Conservation (phyloP, 257 asterid species). For the Nyctanthes arbortristis region DNA sequence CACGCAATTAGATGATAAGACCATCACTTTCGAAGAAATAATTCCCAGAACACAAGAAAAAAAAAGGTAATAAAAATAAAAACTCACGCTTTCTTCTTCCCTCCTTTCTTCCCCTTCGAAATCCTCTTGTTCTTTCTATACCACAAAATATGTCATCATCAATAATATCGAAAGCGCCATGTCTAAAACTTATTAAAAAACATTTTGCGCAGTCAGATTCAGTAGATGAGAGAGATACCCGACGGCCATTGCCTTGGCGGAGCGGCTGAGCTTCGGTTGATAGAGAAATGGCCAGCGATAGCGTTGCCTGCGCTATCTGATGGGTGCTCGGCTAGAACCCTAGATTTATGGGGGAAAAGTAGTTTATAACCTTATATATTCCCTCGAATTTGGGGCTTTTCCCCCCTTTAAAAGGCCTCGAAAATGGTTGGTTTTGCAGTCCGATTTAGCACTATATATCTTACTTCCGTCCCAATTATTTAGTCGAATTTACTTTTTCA, state of each 20-base stretch:
- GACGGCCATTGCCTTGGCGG: slow-evolving; percentile 41
- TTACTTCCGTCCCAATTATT: no score
- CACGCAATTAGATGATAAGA: background rate
- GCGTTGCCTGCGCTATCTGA: background rate
- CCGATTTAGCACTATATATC: no score
- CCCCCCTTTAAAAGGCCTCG: no score
- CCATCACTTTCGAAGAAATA: background rate
- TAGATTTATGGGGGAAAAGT: slow-evolving; percentile 11
- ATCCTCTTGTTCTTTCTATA: slow-evolving; percentile 42
- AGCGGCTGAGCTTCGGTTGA: slow-evolving; percentile 14
- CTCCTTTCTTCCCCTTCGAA: slow-evolving; percentile 45
- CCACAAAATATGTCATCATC: background rate
- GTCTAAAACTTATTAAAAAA: background rate
- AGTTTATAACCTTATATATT: no score
- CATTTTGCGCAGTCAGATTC: background rate
- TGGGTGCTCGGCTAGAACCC: slow-evolving; percentile 36
- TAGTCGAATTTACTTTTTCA: no score
- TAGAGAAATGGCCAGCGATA: slow-evolving; percentile 8
- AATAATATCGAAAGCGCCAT: background rate
- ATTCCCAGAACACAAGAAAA: background rate
- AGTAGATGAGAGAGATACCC: slow-evolving; percentile 31
- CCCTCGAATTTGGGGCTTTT: no score
- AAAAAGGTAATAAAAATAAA: background rate
- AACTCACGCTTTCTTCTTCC: slow-evolving; percentile 41
- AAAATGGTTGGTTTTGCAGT: no score